These are phyloP conservation scores for Myxozyma mucilagina DNA, from an alignment of 805 yeast genomes.

Conservation along the genomic window DNA sequence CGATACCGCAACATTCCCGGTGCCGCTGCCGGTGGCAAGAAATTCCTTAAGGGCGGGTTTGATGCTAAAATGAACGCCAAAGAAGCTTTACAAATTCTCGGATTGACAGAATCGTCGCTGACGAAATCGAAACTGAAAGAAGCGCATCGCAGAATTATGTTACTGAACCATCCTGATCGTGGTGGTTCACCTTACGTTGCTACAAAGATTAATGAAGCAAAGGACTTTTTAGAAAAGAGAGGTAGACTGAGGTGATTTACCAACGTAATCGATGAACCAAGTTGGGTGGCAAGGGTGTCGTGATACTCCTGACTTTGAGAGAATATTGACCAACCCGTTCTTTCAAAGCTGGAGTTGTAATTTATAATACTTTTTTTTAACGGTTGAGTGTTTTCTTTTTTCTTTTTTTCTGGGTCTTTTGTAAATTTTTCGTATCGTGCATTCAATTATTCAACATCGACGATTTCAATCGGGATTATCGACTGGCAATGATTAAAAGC, in stretches of 20 bases:
- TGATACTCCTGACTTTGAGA: background rate
- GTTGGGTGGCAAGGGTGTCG: background rate
- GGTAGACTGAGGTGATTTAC: slow-evolving; percentile 14
- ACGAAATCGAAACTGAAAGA: slow-evolving; percentile 53
- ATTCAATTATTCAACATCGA: too few relatives aligned
- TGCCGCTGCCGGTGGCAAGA: slow-evolving; percentile 40
- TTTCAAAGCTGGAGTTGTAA: background rate
- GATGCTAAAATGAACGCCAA: slow-evolving; percentile 57
- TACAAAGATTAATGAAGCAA: slow-evolving; percentile 84
- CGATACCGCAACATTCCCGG: slow-evolving; percentile 23
- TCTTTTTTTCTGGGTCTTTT: background rate
- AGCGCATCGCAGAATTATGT: slow-evolving; percentile 74
- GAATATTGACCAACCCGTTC: background rate
- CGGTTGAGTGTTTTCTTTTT: background rate
- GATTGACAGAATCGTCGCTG: slow-evolving; percentile 40
- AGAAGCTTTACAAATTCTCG: slow-evolving; percentile 35
- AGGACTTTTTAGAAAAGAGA: slow-evolving; percentile 66
- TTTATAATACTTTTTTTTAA: background rate
- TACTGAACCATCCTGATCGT: slow-evolving; percentile 83
- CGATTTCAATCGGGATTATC: too few relatives aligned
- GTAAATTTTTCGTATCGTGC: background rate
- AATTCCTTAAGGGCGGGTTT: slow-evolving; percentile 83
- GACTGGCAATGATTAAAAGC: background rate
- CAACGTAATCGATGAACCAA: background rate
- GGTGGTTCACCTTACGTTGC: slow-evolving; percentile 85